A percentile compares a stretch with the other conserved stretches of the same genome.
phyloP scores from a whole-genome alignment of 2,329 filamentous ascomycete species.

The Ophiocordyceps sinensis region DNA sequence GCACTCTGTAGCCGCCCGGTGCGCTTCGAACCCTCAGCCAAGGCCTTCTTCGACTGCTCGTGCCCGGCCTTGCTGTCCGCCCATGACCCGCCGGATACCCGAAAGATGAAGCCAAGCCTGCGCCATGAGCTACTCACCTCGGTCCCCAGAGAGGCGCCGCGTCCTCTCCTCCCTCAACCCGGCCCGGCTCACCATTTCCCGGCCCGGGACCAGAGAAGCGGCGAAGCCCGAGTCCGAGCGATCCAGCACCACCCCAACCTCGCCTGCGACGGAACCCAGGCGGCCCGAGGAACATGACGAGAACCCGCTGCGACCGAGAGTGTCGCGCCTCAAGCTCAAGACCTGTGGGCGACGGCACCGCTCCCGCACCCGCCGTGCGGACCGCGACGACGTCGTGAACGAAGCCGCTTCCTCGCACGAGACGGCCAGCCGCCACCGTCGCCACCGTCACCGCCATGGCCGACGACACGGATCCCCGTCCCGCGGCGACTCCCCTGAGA shows the following conservation, averaged over 20 bases:
- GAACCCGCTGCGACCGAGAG: slow-evolving; percentile 13
- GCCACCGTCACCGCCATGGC: slow-evolving; percentile 14
- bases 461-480: slow-evolving; percentile 21
- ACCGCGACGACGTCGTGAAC: slow-evolving; percentile 10
- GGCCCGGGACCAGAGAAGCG: background rate
- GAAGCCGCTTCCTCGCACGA: slow-evolving; percentile 1
- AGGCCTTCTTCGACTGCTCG: no score
- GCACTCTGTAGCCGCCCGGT: no score
- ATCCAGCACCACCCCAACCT: background rate
- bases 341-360: slow-evolving; percentile 11
- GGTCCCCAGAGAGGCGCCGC: slow-evolving; percentile 28
- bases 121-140: slow-evolving; percentile 17
- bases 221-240: background rate
- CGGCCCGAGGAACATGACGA: slow-evolving; percentile 5
- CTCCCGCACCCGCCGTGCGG: slow-evolving; percentile 4
- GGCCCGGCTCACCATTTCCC: slow-evolving; percentile 5
- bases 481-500: slow-evolving; percentile 27
- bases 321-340: slow-evolving; percentile 20
- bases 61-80: no score
- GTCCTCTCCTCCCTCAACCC: slow-evolving; percentile 35
- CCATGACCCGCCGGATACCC: background rate
- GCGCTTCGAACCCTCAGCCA: no score
- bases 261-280: background rate
- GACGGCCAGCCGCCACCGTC: slow-evolving; percentile 15
- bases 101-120: background rate